Conservation (phyloP, 2,329 filamentous ascomycete species). For the Penicillium sp. region DNA sequence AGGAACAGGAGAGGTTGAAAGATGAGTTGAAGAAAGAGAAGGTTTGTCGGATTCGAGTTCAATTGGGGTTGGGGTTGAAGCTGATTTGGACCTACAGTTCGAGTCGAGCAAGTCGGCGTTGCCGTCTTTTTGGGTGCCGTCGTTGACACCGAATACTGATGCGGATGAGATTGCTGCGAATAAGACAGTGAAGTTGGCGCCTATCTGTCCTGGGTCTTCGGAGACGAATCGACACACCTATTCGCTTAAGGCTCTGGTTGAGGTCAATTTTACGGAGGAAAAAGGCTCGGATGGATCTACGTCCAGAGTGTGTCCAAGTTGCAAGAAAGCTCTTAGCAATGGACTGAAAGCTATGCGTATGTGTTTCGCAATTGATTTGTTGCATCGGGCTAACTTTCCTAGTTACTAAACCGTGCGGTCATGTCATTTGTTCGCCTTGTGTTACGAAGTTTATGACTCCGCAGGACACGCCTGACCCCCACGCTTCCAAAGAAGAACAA, state of each 20-base stretch:
- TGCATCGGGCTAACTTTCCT: background rate
- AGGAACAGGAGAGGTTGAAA: conserved; percentile 70
- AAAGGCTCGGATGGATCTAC: conserved; percentile 52
- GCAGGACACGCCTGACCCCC: conserved; percentile 57
- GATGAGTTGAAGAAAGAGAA: conserved; percentile 73
- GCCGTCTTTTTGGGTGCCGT: conserved; percentile 92
- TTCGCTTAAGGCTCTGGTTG: conserved; percentile 74
- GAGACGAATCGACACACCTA: conserved; percentile 69
- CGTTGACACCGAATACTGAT: conserved; percentile 69
- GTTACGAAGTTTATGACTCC: conserved; percentile 79
- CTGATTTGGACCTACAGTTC: conserved; percentile 23
- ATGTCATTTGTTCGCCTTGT: conserved; percentile 85
- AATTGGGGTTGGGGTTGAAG: background rate
- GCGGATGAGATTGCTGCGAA: conserved; percentile 56
- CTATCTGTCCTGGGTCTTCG: conserved; percentile 74
- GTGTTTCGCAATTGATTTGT: conserved; percentile 17
- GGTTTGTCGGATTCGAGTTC: conserved; percentile 40
- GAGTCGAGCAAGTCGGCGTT: conserved; percentile 66
- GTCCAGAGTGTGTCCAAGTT: conserved; percentile 73
- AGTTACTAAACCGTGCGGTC: conserved; percentile 84
- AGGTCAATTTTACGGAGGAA: conserved; percentile 75
- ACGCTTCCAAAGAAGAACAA: conserved; percentile 56
- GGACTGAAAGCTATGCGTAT: conserved; percentile 71
- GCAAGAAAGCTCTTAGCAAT: conserved; percentile 80
- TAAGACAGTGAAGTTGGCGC: conserved; percentile 66